Base-by-base conservation (phyloP, 2,329 filamentous ascomycete genomes). In the Colletotrichum camelliae region DNA sequence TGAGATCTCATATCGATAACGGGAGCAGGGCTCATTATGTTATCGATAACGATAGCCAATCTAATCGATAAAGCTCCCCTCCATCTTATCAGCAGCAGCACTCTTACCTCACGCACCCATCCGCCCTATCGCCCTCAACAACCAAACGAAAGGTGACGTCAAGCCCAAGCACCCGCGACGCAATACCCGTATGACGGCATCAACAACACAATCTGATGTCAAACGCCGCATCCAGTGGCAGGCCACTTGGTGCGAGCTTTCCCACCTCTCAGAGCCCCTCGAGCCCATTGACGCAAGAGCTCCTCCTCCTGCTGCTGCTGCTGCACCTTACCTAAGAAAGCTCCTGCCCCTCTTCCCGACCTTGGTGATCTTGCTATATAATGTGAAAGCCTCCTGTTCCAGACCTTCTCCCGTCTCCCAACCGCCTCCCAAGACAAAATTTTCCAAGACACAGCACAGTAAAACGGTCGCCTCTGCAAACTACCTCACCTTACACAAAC, bases 181-280 rank as follows among this genome's bases (percentile, higher is more conserved):
- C 70, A 29, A 39, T 37, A 16, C 61, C 58, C 52, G 55, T 33
- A 76, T 76, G 74, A 76, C 74, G 74, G 72, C 74, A 76, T 76
- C 66, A 71, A 29, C 70, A 67, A 24, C 74, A 55, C 65, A 69
- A 52, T 48, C 70, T 76, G 74, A 76, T 75, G 72, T 76, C 74
- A 76, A 76, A 24, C 52, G 39, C 71, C 39, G 74, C 74, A 74
- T 71, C 37, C 74, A 75, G 66, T 60, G n/a, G 48, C 21, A 27
- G 13, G 24, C 13, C 15, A n/a, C 18, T 29, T 24, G 60, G 24
- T 35, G 29, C 60, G 27, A 31, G 48, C 35, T 65, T 58, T 58
- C 58, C 62, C 69, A 67, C 69, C 62, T 62, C 61, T 72, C 37
- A 66, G 27, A 31, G 21, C 27, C 48, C 27, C 48, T 58, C 21